Percentiles rank a stretch among this genome's conserved stretches.
Conservation (phyloP, 345 rosid genomes). For the Arabis hirsuta region DNA sequence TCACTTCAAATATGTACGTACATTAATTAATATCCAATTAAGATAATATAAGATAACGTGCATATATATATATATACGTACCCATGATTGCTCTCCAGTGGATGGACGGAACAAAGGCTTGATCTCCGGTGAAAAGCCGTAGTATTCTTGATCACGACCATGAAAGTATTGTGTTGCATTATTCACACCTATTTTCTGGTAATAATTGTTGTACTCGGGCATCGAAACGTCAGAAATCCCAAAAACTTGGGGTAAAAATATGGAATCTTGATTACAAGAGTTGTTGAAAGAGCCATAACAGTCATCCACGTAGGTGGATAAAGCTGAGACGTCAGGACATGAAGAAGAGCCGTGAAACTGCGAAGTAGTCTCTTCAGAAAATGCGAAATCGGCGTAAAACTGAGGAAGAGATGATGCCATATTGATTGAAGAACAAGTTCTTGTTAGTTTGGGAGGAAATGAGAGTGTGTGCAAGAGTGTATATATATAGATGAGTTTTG, state of each 20-base stretch:
- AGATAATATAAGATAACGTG: not conserved
- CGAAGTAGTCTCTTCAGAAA: conserved; percentile 47
- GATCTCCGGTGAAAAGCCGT: conserved; percentile 49
- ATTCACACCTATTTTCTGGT: conserved; percentile 31
- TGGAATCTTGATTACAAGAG: conserved; percentile 31
- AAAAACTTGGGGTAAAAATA: conserved; percentile 26
- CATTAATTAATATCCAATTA: conserved; percentile 1
- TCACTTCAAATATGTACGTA: too few relatives aligned
- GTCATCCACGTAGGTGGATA: conserved; percentile 33
- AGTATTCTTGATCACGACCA: conserved; percentile 57
- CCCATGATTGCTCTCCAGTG: conserved; percentile 51
- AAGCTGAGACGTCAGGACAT: conserved; percentile 34
- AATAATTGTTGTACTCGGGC: conserved; percentile 44
- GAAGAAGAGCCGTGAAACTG: conserved; percentile 39
- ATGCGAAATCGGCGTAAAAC: conserved; percentile 50
- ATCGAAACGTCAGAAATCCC: conserved; percentile 50
- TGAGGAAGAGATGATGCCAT: conserved; percentile 64
- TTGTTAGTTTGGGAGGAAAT: conserved; percentile 37
- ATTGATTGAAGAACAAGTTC: conserved; percentile 34
- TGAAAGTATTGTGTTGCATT: conserved; percentile 44
- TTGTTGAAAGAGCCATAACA: conserved; percentile 31
- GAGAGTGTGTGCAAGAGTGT: conserved; percentile 39
- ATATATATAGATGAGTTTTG: conserved; percentile 20
- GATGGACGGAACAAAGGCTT: conserved; percentile 51
- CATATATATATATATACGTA: not conserved